Evolutionary conservation across 163 green algal genomes (phyloP).

Genomic region (Smithsoniella earleae): DNA sequence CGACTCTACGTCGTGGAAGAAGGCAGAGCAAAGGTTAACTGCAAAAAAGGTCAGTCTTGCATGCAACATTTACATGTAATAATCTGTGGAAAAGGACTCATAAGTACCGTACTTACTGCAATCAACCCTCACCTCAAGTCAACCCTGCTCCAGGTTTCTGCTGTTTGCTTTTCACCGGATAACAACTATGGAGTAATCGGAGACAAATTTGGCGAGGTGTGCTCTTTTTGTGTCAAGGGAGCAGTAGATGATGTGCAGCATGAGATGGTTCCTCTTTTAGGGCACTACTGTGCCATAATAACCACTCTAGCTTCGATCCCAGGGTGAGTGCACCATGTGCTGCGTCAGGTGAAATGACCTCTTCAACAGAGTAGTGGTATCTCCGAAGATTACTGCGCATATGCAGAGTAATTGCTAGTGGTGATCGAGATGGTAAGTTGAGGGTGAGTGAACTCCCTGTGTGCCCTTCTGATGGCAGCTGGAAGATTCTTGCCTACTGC

Average conservation of each 20-base stretch:
- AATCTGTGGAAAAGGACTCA: too few species aligned
- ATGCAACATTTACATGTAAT: too few species aligned
- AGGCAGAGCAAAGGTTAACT: too few species aligned
- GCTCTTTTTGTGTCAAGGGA: not conserved
- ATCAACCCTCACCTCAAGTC: not conserved
- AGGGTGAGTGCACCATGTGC: too few species aligned
- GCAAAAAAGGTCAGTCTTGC: too few species aligned
- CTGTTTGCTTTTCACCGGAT: constrained; percentile 14
- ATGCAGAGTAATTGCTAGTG: not conserved
- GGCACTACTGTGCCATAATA: constrained; percentile 26
- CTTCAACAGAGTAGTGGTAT: too few species aligned
- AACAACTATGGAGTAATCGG: constrained; percentile 18
- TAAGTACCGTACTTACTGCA: not conserved
- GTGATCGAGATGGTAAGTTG: constrained; percentile 9
- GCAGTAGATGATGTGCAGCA: not conserved
- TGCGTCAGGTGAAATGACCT: too few species aligned
- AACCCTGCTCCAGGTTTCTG: constrained; percentile 4
- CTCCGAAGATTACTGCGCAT: too few species aligned
- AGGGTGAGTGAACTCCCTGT: not conserved
- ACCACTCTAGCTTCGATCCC: not conserved
- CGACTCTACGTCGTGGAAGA: too few species aligned
- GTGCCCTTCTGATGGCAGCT: not conserved
- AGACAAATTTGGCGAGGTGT: constrained; percentile 29
- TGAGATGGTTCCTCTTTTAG: not conserved
- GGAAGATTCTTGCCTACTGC: constrained; percentile 9